Evolutionary conservation across 495 filamentous ascomycete species (phyloP), one percentile per base, ranked within the genome.

Genomic region (Daldinia decipiens): DNA sequence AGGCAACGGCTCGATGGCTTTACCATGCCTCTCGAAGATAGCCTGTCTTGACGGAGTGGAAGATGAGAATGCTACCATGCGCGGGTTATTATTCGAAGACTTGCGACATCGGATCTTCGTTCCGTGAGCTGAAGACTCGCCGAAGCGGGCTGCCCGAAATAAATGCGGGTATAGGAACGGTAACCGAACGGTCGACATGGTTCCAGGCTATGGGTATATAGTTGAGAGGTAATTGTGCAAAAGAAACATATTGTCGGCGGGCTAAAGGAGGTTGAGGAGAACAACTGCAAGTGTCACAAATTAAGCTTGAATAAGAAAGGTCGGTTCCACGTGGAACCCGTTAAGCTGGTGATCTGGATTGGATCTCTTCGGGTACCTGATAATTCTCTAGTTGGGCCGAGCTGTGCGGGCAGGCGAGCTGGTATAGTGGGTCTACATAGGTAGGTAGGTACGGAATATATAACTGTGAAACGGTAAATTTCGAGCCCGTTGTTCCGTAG

Each of bases 81-180:
- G 74, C 45, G 60, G 79, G 77, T 47, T 74, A 52, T 24, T 78
- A 69, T 51, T 77, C 68, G 73, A 75, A 68, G 72, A 76, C 58
- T 72, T 75, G 75, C 73, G 75, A 77, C 72, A 78, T 67, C 75
- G 80, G 68, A 76, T 80, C 38, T 81, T 82, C 45, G 81, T 80
- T 65, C 85, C 82, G 40, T 73, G 75, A 24, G 70, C 75, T 9
- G 74, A 77, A 53, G 73, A 77, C 55, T 82, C 84, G 75, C 61
- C 70, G 67, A 76, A 74, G 51, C 80, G 80, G 40, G 73, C 72
- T 19, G 75, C 68, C 50, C 82, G 79, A 80, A 89, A 90, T 52
- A 92, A 79, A 68, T 91, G 87, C 38, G 91, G 91, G 72, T 93
- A 94, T 15, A 94, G 84, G 72, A 94, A 93, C 3, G 87, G 88